Evolutionary conservation across 2,329 filamentous ascomycete species (phyloP).

Genomic region (Boeremia exigua): DNA sequence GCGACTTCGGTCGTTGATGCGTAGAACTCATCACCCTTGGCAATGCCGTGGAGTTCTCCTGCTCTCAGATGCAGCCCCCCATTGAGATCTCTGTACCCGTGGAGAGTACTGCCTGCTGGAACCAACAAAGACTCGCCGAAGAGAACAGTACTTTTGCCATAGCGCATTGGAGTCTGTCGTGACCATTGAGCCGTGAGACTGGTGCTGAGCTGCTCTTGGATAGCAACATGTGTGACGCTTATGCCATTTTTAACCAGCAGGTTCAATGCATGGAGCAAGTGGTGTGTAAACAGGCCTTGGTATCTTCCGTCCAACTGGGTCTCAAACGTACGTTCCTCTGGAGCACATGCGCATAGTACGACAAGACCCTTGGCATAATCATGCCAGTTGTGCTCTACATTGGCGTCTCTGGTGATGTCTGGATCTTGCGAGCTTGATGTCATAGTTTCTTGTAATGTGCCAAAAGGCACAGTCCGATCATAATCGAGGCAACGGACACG

Average conservation of each 20-base stretch:
- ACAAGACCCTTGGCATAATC: background rate
- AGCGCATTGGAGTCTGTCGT: background rate
- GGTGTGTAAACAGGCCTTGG: background rate
- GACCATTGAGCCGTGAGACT: background rate
- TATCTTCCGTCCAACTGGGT: too few relatives aligned
- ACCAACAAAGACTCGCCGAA: background rate
- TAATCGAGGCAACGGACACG: background rate
- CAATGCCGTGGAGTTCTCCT: background rate
- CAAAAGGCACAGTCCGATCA: background rate
- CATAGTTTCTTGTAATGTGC: background rate
- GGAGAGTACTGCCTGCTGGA: background rate
- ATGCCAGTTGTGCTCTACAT: background rate
- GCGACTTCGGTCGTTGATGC: background rate
- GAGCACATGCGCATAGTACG: background rate
- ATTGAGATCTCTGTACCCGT: background rate
- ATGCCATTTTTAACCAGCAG: background rate
- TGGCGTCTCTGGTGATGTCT: background rate
- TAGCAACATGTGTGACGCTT: background rate
- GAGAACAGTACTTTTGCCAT: background rate
- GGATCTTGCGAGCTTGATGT: too few relatives aligned
- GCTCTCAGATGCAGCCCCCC: background rate
- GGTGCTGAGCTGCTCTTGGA: background rate
- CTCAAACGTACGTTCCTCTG: background rate
- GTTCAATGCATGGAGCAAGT: background rate
- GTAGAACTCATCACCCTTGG: background rate